phyloP scores from a whole-genome alignment of 2,329 filamentous ascomycete species.

The Lecanicillium sp. region DNA sequence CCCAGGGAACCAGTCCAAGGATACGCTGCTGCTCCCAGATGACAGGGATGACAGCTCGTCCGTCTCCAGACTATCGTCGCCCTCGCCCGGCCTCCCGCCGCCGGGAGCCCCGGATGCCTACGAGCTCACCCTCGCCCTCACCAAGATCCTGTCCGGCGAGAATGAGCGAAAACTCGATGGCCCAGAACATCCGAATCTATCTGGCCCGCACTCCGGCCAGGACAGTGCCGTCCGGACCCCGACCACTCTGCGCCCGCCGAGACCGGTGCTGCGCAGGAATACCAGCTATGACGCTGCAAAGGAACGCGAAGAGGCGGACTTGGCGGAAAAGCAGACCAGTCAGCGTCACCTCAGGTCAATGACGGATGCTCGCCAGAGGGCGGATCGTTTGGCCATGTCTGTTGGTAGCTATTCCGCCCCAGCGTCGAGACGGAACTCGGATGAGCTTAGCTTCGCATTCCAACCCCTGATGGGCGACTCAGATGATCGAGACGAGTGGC shows the following conservation, averaged over 20 bases:
- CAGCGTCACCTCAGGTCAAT: conserved; percentile 31
- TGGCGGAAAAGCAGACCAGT: conserved; percentile 27
- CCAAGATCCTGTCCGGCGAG: conserved; percentile 28
- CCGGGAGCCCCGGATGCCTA: conserved; percentile 29
- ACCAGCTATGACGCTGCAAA: conserved; percentile 34
- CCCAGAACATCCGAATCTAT: not conserved
- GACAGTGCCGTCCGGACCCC: conserved; percentile 1
- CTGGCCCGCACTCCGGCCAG: not conserved
- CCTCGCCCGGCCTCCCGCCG: conserved; percentile 16
- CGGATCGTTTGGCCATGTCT: conserved; percentile 30
- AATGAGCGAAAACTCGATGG: conserved; percentile 8
- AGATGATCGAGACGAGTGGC: conserved; percentile 15
- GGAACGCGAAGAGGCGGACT: conserved; percentile 31
- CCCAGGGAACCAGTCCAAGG: conserved; percentile 9
- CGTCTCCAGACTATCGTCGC: conserved; percentile 14
- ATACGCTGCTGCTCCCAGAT: conserved; percentile 2
- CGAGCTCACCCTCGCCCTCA: conserved; percentile 29
- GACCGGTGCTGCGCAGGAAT: conserved; percentile 32
- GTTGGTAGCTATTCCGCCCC: conserved; percentile 30
- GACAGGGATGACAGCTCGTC: conserved; percentile 8
- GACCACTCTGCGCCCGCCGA: conserved; percentile 5
- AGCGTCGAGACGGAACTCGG: conserved; percentile 27
- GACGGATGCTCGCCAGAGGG: conserved; percentile 30
- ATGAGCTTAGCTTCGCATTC: conserved; percentile 23
- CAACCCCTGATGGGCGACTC: conserved; percentile 23